A percentile compares a stretch with the other conserved stretches of the same genome.
These are phyloP conservation scores for Plasmodium vivax DNA, from an alignment of 169 alveolate genomes.

Conservation along the genomic window DNA sequence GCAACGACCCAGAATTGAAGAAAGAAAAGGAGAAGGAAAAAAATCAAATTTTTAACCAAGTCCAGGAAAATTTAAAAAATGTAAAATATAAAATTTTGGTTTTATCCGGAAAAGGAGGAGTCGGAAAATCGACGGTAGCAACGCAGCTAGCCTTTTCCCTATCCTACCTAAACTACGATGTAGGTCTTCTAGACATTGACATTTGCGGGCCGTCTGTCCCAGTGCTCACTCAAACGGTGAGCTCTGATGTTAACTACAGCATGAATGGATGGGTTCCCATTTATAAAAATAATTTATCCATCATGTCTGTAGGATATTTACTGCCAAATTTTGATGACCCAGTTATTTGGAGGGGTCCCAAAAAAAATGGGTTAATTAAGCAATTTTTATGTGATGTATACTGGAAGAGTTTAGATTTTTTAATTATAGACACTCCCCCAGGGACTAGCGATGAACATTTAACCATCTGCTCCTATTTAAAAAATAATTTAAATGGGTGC, in stretches of 20 bases:
- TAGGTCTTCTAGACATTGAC: constrained; percentile 98
- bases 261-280: constrained; percentile 99
- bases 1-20: constrained; percentile 93
- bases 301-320: constrained; percentile 97
- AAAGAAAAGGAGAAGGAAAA: constrained; percentile 65
- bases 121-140: constrained; percentile 98
- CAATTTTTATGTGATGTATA: constrained; percentile 96
- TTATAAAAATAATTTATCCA: constrained; percentile 94
- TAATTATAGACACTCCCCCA: constrained; percentile 99
- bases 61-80: constrained; percentile 87
- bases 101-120: constrained; percentile 99
- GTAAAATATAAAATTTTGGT: constrained; percentile 92
- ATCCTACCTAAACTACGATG: constrained; percentile 84
- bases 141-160: constrained; percentile 93
- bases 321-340: constrained; percentile 95
- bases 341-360: constrained; percentile 99
- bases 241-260: constrained; percentile 94
- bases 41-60: constrained; percentile 80
- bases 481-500: constrained; percentile 89
- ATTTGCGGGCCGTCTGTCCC: constrained; percentile 99
- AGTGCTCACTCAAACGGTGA: constrained; percentile 93
- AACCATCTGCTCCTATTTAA: constrained; percentile 92
- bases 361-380: constrained; percentile 94
- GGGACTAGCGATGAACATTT: constrained; percentile 99
- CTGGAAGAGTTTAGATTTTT: constrained; percentile 98